Conservation (phyloP, 257 asterid species). For the Petrea volubilis region DNA sequence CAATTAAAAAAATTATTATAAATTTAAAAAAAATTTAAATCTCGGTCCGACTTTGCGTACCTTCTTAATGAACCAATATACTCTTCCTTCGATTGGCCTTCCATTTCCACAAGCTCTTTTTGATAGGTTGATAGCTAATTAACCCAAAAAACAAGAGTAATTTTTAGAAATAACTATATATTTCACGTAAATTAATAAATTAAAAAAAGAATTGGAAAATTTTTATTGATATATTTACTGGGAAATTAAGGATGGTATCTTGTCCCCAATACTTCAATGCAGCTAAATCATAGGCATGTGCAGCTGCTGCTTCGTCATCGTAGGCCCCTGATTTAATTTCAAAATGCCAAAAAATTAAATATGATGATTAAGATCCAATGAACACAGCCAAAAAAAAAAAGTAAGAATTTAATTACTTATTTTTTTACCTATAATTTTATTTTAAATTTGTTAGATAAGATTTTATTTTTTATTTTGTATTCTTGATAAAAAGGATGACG, state of each 20-base stretch:
- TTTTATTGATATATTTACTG: no score
- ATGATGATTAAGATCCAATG: conserved; percentile 38
- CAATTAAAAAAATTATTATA: no score
- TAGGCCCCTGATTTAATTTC: conserved; percentile 71
- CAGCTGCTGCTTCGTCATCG: conserved; percentile 92
- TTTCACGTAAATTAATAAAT: no score
- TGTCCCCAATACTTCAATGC: conserved; percentile 98
- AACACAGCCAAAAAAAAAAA: conserved; percentile 16
- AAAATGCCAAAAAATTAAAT: background rate
- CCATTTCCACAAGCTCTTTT: conserved; percentile 84
- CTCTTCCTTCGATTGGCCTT: conserved; percentile 79
- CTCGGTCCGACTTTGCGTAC: no score
- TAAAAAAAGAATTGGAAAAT: no score
- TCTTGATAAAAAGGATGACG: no score
- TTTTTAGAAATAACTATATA: background rate
- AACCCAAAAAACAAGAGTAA: background rate
- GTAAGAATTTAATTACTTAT: background rate
- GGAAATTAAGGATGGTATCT: conserved; percentile 80
- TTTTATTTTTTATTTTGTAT: no score
- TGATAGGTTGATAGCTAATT: conserved; percentile 55
- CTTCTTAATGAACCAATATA: conserved; percentile 90
- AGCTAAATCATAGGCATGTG: conserved; percentile 98
- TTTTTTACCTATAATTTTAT: no score
- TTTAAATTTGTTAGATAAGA: background rate
- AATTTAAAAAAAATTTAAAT: no score